Evolutionary conservation across 1,284 basidiomycete species (phyloP).

Genomic region (Malassezia cuniculi): DNA sequence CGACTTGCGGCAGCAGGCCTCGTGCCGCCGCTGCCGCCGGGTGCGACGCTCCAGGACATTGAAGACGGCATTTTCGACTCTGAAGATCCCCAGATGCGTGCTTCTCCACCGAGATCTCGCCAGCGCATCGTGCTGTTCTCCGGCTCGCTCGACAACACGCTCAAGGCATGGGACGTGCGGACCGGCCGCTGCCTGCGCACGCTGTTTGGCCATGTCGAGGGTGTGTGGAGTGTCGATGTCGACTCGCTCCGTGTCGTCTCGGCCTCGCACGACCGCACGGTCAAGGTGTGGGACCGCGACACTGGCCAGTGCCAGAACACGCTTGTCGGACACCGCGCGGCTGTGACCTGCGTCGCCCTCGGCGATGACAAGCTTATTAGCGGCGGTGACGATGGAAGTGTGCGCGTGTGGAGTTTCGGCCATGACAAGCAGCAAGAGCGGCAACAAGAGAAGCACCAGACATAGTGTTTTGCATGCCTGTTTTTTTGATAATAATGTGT

Average conservation of each 20-base stretch:
- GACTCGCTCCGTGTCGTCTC: conserved; percentile 84
- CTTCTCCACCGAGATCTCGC: neutral
- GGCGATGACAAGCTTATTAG: conserved; percentile 92
- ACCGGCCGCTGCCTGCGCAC: conserved; percentile 66
- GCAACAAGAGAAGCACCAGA: neutral
- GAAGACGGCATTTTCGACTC: conserved; percentile 19
- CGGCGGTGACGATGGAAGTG: conserved; percentile 74
- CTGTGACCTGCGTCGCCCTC: conserved; percentile 77
- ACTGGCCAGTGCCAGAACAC: conserved; percentile 77
- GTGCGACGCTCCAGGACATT: conserved; percentile 37
- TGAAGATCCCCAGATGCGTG: conserved; percentile 6
- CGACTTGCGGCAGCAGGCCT: conserved; percentile 32
- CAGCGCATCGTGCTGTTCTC: conserved; percentile 60
- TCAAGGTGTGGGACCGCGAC: conserved; percentile 81
- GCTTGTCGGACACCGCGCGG: conserved; percentile 81
- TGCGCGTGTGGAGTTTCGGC: conserved; percentile 47
- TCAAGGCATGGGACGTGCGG: conserved; percentile 92
- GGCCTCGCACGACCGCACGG: conserved; percentile 79
- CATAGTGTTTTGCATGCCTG: neutral
- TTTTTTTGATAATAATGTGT: neutral
- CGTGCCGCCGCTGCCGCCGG: conserved; percentile 28
- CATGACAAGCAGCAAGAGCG: neutral
- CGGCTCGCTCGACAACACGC: conserved; percentile 85
- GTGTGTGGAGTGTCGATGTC: conserved; percentile 86
- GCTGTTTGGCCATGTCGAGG: conserved; percentile 81